Evolutionary conservation across 257 asterid genomes (phyloP).

Genomic region (Solanum paucissectum): DNA sequence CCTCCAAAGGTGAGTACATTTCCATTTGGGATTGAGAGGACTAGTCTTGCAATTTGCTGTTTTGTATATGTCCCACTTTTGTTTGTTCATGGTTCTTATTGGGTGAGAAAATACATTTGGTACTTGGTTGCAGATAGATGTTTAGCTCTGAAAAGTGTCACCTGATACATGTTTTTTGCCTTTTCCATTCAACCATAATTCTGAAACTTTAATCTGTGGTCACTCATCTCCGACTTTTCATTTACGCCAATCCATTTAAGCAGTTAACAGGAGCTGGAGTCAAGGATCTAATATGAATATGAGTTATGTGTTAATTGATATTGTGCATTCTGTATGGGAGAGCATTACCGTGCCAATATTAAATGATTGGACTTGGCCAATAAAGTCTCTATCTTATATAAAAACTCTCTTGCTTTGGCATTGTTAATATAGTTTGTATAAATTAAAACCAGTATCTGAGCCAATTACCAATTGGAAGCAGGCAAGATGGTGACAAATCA

Average conservation of each 20-base stretch:
- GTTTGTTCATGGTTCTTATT: neutral
- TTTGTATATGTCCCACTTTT: neutral
- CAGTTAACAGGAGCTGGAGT: neutral
- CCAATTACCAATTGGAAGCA: neutral
- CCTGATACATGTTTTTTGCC: neutral
- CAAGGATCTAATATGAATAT: neutral
- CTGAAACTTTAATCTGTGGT: neutral
- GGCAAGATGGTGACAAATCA: neutral
- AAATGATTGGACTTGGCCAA: neutral
- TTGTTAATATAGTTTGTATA: neutral
- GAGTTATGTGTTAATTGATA: neutral
- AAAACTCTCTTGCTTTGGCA: neutral
- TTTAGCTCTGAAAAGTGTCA: neutral
- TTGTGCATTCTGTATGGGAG: neutral
- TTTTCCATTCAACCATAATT: neutral
- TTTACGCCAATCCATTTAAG: neutral
- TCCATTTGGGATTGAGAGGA: neutral
- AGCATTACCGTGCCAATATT: neutral
- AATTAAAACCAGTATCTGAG: neutral
- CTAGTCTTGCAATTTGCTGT: neutral
- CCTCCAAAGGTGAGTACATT: slow-evolving; percentile 61
- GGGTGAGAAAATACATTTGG: neutral
- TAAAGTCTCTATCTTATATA: neutral
- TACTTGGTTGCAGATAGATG: neutral
- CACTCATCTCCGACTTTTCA: neutral